Conservation (phyloP, 139 green algal genomes). For the Volvox reticuliferus region DNA sequence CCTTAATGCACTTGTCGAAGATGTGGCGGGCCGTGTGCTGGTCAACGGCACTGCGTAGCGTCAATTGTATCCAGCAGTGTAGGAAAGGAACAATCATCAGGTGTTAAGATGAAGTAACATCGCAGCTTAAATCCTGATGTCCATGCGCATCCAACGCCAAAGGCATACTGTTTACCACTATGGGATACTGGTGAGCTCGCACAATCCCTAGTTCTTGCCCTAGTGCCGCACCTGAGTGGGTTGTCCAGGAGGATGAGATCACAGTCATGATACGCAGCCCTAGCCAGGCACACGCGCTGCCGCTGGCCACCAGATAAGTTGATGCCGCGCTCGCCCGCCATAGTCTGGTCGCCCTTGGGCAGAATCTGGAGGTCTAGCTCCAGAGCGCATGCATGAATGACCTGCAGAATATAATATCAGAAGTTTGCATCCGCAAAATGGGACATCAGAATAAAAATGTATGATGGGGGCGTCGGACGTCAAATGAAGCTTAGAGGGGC, state of each 20-base stretch:
- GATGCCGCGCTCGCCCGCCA: constrained; percentile 78
- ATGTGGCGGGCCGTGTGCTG: constrained; percentile 76
- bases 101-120: too few species aligned
- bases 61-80: too few species aligned
- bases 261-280: constrained; percentile 67
- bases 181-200: too few species aligned
- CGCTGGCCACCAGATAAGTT: constrained; percentile 79
- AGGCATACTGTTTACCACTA: too few species aligned
- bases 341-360: constrained; percentile 64
- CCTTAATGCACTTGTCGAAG: constrained; percentile 70
- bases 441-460: too few species aligned
- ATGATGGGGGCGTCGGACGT: too few species aligned
- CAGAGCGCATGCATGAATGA: constrained; percentile 65
- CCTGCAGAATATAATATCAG: neutral
- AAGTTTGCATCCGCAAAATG: too few species aligned
- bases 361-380: constrained; percentile 70
- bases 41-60: constrained; percentile 62
- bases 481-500: too few species aligned
- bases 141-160: too few species aligned
- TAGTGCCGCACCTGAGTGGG: constrained; percentile 52
- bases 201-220: too few species aligned
- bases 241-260: constrained; percentile 77
- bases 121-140: too few species aligned
- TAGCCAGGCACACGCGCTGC: constrained; percentile 71
- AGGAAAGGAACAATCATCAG: too few species aligned